phyloP scores from a whole-genome alignment of 2,329 filamentous ascomycete genomes.

The Colletotrichum sp. region DNA sequence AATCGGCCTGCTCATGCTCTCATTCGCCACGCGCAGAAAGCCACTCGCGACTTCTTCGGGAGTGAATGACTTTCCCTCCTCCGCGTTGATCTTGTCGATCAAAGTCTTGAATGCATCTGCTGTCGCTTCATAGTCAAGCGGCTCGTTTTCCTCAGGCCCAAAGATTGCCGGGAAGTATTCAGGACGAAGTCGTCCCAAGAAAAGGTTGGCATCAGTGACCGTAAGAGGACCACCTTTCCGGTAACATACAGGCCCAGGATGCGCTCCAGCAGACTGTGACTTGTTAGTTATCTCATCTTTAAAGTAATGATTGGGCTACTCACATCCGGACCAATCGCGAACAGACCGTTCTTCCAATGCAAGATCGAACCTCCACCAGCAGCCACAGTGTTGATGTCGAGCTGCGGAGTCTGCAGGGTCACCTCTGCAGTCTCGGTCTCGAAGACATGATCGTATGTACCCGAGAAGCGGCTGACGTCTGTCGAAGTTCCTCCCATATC shows the following conservation, averaged over 20 bases:
- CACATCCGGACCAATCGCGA: constrained; percentile 70
- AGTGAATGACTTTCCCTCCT: constrained; percentile 33
- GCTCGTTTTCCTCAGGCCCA: constrained; percentile 67
- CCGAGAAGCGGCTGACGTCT: constrained; percentile 72
- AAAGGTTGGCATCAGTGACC: constrained; percentile 75
- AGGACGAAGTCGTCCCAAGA: constrained; percentile 63
- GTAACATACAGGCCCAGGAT: constrained; percentile 76
- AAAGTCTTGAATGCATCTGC: constrained; percentile 44
- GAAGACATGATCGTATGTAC: constrained; percentile 74
- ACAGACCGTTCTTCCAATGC: constrained; percentile 72
- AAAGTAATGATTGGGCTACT: fast-evolving
- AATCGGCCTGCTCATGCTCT: constrained; percentile 78
- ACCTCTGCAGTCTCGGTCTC: constrained; percentile 74
- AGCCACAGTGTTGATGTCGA: constrained; percentile 76
- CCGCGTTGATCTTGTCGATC: constrained; percentile 42
- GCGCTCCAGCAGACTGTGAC: constrained; percentile 66
- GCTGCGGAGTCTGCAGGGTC: constrained; percentile 72
- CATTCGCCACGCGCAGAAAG: constrained; percentile 77
- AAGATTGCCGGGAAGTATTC: constrained; percentile 77
- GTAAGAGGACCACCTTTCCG: constrained; percentile 73
- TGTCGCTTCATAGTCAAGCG: constrained; percentile 45
- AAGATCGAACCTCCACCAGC: constrained; percentile 57
- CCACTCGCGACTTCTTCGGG: constrained; percentile 61
- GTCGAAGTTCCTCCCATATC: constrained; percentile 70
- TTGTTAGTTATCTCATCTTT: background rate